These are phyloP conservation scores for Helotiales sp. DNA, from an alignment of 2,329 filamentous ascomycete genomes.

Conservation along the genomic window DNA sequence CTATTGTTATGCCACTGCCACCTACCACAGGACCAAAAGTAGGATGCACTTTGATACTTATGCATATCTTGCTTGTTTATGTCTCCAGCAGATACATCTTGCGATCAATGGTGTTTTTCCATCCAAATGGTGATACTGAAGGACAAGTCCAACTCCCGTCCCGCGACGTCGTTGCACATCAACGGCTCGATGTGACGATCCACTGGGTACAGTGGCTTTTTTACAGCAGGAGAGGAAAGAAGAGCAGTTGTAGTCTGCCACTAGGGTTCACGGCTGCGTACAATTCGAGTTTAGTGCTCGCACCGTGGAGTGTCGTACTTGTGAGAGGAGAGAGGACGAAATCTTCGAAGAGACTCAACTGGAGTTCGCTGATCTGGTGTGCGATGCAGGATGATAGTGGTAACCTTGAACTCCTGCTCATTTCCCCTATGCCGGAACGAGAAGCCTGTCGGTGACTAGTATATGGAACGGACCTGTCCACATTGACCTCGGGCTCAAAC, in stretches of 20 bases:
- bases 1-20: too few species aligned
- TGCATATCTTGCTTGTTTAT: neutral
- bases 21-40: too few species aligned
- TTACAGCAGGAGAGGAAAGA: slow-evolving; percentile 62
- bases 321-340: too few species aligned
- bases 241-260: slow-evolving; percentile 80
- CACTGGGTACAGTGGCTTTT: slow-evolving; percentile 60
- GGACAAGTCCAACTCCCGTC: slow-evolving; percentile 85
- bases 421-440: too few species aligned
- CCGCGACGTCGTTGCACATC: slow-evolving; percentile 59
- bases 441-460: neutral
- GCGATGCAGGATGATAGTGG: too few species aligned
- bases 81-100: too few species aligned
- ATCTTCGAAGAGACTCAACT: too few species aligned
- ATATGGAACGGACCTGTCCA: neutral
- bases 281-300: slow-evolving; percentile 89
- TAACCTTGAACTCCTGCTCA: too few species aligned
- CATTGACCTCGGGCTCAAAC: neutral
- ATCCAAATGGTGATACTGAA: slow-evolving; percentile 68
- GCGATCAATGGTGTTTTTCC: too few species aligned
- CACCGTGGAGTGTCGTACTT: too few species aligned
- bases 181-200: slow-evolving; percentile 58
- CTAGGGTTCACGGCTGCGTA: slow-evolving; percentile 79
- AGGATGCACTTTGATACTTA: neutral
- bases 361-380: too few species aligned